Base-by-base conservation (phyloP, 495 filamentous ascomycete species). In the Lasiosphaeria hispida region DNA sequence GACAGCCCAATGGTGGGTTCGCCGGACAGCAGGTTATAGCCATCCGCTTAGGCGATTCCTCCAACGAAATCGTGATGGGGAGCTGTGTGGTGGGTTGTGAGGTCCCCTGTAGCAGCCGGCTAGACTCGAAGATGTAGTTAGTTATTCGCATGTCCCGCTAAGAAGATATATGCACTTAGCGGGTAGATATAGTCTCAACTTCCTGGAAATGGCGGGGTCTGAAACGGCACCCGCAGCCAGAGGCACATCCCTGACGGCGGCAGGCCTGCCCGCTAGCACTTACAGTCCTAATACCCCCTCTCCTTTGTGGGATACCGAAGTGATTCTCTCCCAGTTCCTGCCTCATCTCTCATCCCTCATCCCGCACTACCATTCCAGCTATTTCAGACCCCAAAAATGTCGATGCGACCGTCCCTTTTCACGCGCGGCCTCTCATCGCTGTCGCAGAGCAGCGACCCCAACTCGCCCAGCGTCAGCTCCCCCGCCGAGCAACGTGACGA, bases 401-500 rank as follows among this genome's bases (percentile, higher is more conserved):
- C 79, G 15, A 57, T 66, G 48, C 73, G 80, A 72, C 80, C 79
- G 35, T 72, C 72, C 30, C 70, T 82, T 60, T 79, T 83, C 59
- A 83, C 80, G 15, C 71, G 77, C 62, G 80, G 81, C 55, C 72
- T 82, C 39, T 81, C 80, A 42, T 70, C 69, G 43, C 74, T 80
- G 53, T 77, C 75, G 57, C 77, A 80, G 69, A 76, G 71, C 64
- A 69, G 72, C 57, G 77, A 77, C 51, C 60, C 74, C 61, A 78
- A 77, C 69, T 80, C 75, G 19, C 72, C 76, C 33, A 75, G 69
- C 63, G 76, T 79, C 59, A 73, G 72, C 60, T 79, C 79, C 36
- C 77, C 81, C 23, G 78, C 81, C 48, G 80, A 82, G 63, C 79
- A 82, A 61, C 75, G 81, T 54, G 80, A 80, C 68, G 80, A 83